These are phyloP conservation scores for Brassica rapa DNA, from an alignment of 345 rosid species.

Conservation along the genomic window DNA sequence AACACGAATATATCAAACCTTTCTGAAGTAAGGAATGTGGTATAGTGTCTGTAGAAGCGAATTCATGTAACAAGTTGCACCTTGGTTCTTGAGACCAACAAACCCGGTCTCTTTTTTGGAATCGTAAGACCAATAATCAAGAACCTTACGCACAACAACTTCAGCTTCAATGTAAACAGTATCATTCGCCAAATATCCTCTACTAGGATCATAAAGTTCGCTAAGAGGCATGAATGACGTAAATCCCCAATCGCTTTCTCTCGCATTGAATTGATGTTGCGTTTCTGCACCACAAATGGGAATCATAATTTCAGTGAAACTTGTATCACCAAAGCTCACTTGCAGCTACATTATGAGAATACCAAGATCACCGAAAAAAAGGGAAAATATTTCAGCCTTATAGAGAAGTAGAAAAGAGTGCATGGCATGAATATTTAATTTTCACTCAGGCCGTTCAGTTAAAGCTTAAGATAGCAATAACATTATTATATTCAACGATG, in stretches of 20 bases:
- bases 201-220: constrained; percentile 84
- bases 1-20: constrained; percentile 49
- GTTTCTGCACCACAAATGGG: constrained; percentile 59
- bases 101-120: constrained; percentile 95
- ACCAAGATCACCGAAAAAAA: constrained; percentile 2
- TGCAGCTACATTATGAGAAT: constrained; percentile 1
- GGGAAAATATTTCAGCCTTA: neutral
- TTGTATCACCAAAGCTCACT: constrained; percentile 10
- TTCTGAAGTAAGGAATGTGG: constrained; percentile 95
- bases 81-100: constrained; percentile 99
- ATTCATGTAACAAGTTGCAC: constrained; percentile 99
- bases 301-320: constrained; percentile 23
- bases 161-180: constrained; percentile 83
- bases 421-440: constrained; percentile 2
- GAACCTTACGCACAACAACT: constrained; percentile 74
- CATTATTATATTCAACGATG: neutral
- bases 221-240: constrained; percentile 91
- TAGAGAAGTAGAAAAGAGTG: constrained; percentile 5
- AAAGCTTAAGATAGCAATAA: constrained; percentile 11
- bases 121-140: constrained; percentile 88
- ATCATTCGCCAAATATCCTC: constrained; percentile 85
- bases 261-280: constrained; percentile 86
- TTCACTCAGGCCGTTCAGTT: neutral
- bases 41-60: constrained; percentile 90
- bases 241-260: constrained; percentile 97